Evolutionary conservation across 179 eudicot genomes (phyloP), one percentile per base, ranked within the genome.

Genomic region (Camellia oleifera): DNA sequence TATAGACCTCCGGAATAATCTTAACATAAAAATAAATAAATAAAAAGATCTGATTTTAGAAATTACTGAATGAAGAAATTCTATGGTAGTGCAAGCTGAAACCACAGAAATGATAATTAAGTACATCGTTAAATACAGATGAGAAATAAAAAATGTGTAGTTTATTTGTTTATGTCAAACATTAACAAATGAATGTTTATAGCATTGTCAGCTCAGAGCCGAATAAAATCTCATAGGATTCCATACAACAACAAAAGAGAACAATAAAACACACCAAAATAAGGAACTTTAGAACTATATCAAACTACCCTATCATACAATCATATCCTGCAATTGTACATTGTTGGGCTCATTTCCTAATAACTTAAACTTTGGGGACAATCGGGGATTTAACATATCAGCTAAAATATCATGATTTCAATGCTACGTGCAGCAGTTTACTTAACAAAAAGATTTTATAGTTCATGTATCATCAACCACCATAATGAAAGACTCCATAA

Each of bases 1-100:
- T 69, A 93, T 92, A 75, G 86, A 87, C 85, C 93, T 95, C 80
- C 99, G 90, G 68, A 85, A 95, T 69, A 95, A 81, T 81, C 99
- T 93, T 48, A 2, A 71, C 50, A 70, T 14, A 58, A 32, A 23
- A 20, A 20, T 57, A 46, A 48, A 58, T 20, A 18, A 74, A 23
- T 13, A 15, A 26, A 0, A 52, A 20, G 14, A 54, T 40, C 61
- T 17, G 8, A 74, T 32, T 42, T 74, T 7, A 17, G 52, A 74
- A 26, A 23, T 8, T 65, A 65, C 3, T n/a, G 6, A 61, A 65
- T 10, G 14, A 3, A 23, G 8, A 65, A 20, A 65, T 45, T 65
- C 3, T 26, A 3, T 8, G 12, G 6, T 18, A 23, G 44, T 20
- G 10, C 40, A 7, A 0, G n/a, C 2, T 46, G 60, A 52, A 72